Evolutionary conservation across 208 protist genomes (phyloP), one percentile per base, ranked within the genome.

Genomic region (Crithidia sp.): DNA sequence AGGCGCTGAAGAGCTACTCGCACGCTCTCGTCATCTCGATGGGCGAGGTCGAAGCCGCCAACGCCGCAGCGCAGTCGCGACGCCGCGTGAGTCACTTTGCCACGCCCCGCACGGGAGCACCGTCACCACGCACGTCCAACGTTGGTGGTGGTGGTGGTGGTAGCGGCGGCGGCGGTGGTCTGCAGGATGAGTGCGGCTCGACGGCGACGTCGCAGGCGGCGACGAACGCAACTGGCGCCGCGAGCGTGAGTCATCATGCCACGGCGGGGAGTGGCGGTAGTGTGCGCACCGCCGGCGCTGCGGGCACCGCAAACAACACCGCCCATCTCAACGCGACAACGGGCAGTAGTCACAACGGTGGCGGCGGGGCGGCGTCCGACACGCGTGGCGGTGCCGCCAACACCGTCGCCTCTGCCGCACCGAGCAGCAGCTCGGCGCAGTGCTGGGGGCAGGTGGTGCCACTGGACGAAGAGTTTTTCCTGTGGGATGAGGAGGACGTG

Each of bases 1-100:
- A 92, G 43, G 92, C 92, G 5, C 72, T 96, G 40, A 79, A 91
- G 78, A 85, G 85, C 52, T 96, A 92, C 76, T 92, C 85, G 53
- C 80, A 85, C 60, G 86, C 89, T 37, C 86, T 96, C 43, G 77
- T 86, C 54, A 81, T 88, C 54, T 91, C 82, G 44, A 78, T 85
- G 81, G 77, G 54, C 37, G 85, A 89, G 57, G 77, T 87, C 53
- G 78, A 89, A 37, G 74, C 69, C 6, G 82, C 81, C 40, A 73
- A 61, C 19, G 70, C 59, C 2, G 79, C 76, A 2, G 56, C 69
- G 50, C 68, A 53, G 36, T 68, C 59, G 14, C 66, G 67, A 8
- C 62, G 68, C 36, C 59, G 28, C 5, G 64, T 49, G 14, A 66
- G 52, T 41, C 65, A 74, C 50, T 60, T 36, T n/a, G 44, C 13